phyloP scores from a whole-genome alignment of 2,329 filamentous ascomycete genomes.

The Podosphaera leucotricha region DNA sequence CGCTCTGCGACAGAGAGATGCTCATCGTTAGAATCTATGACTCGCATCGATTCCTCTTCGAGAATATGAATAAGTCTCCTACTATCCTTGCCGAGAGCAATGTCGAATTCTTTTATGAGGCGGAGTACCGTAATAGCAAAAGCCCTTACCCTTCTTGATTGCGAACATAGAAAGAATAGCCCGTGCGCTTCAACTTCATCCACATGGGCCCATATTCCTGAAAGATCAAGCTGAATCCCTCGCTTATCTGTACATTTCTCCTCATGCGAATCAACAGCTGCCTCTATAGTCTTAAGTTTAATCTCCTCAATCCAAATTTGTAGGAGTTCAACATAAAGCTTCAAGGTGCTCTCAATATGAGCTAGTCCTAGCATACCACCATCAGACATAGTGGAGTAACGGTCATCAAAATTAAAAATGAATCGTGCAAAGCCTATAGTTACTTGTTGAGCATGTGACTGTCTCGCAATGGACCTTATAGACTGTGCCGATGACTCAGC shows the following conservation, averaged over 20 bases:
- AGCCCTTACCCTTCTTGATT: constrained; percentile 67
- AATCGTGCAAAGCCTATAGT: constrained; percentile 92
- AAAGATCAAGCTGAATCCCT: constrained; percentile 59
- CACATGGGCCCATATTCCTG: constrained; percentile 74
- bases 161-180: constrained; percentile 89
- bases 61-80: constrained; percentile 70
- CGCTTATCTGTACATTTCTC: constrained; percentile 41
- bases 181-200: constrained; percentile 95
- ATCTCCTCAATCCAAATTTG: constrained; percentile 98
- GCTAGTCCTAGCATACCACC: constrained; percentile 84
- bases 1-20: constrained; percentile 77
- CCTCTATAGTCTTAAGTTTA: constrained; percentile 58
- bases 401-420: constrained; percentile 95
- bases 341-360: constrained; percentile 84
- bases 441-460: constrained; percentile 82
- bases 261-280: constrained; percentile 39
- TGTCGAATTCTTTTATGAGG: constrained; percentile 83
- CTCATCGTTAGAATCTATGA: constrained; percentile 84
- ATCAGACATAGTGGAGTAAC: constrained; percentile 94
- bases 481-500: constrained; percentile 81
- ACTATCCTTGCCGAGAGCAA: constrained; percentile 54
- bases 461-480: constrained; percentile 80
- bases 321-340: constrained; percentile 77
- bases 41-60: constrained; percentile 65
- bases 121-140: constrained; percentile 84